These are phyloP conservation scores for Mycena indigotica DNA, from an alignment of 768 basidiomycete genomes.

Conservation along the genomic window DNA sequence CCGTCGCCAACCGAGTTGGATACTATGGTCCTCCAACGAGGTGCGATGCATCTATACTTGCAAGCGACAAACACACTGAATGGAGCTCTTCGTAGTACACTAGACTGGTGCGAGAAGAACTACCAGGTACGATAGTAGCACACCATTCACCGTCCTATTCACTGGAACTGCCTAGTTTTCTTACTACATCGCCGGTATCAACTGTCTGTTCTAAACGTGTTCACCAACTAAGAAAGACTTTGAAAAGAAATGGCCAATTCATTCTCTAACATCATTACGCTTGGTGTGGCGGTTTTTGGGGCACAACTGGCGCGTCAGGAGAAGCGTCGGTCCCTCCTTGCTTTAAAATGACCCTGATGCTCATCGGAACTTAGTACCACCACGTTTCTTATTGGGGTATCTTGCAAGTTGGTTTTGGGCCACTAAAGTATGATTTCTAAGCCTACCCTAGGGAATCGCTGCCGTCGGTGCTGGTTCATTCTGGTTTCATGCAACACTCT, in stretches of 20 bases:
- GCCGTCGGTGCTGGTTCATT: slow-evolving; percentile 78
- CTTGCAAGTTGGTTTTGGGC: slow-evolving; percentile 32
- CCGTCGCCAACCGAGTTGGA: slow-evolving; percentile 40
- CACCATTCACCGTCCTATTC: too few species aligned
- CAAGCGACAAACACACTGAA: too few species aligned
- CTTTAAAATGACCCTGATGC: slow-evolving; percentile 20
- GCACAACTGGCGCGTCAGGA: slow-evolving; percentile 24
- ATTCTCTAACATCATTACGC: slow-evolving; percentile 67
- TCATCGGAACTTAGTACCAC: slow-evolving; percentile 38
- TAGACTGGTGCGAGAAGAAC: slow-evolving; percentile 50
- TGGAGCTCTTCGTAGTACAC: too few species aligned
- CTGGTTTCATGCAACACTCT: slow-evolving; percentile 76
- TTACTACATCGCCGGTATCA: slow-evolving; percentile 58
- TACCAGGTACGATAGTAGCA: too few species aligned
- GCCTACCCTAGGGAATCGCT: slow-evolving; percentile 55
- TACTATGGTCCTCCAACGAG: slow-evolving; percentile 65
- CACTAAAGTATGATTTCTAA: neutral
- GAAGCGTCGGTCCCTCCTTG: slow-evolving; percentile 3
- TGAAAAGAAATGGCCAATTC: slow-evolving; percentile 70
- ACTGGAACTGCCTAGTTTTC: too few species aligned
- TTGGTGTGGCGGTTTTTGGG: slow-evolving; percentile 56
- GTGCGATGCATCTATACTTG: slow-evolving; percentile 75
- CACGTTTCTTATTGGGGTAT: slow-evolving; percentile 46
- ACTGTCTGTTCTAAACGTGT: neutral
- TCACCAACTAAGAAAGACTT: neutral